Base-by-base conservation (phyloP, 2,329 filamentous ascomycete genomes). In the Colletotrichum magnum region DNA sequence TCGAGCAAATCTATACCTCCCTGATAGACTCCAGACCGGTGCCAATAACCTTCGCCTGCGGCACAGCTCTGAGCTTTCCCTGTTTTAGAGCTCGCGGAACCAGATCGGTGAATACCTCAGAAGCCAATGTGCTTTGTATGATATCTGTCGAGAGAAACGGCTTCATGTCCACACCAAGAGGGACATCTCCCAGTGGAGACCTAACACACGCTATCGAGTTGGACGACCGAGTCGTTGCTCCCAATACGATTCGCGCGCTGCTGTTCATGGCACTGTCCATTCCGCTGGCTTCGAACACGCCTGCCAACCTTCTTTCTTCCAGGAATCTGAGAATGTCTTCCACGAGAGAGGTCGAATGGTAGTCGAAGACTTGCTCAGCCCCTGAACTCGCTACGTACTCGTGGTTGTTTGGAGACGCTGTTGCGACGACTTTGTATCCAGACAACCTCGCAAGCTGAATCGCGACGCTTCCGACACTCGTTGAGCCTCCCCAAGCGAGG, bases 381-480 rank as follows among this genome's bases (percentile, higher is more conserved):
- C 58, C 58, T 5, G 52, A 28, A 41, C 2, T 26, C 13, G 26
- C 16, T n/a, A 52, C 7, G 15, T 28, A 43, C 10, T n/a, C 15
- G 10, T 28, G 18, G 32, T 60, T 60, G n/a, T 41, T 39, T n/a
- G 18, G 18, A 2, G 26, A 60, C 16, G 32, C 32, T 0, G 58
- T 51, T 15, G 58, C 18, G 15, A 60, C 15, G 13, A 60, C 47
- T 41, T 60, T 32, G 15, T 51, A 43, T 26, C 58, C 58, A 26
- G 47, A 28, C 16, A 52, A 7, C 18, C 24, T 6, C 13, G 32
- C 6, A 16, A 60, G 28, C 7, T 60, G 6, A 2, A 52, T 43
- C 0, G 58, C 32, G 26, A 60, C 18, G 58, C 58, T 12, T 3
- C 58, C 32, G 41, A 52, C 58, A 15, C 28, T 41, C 4, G 47